Evolutionary conservation across 148 eudicot species (phyloP), one percentile per base, ranked within the genome.

Genomic region (Selenicereus undatus): DNA sequence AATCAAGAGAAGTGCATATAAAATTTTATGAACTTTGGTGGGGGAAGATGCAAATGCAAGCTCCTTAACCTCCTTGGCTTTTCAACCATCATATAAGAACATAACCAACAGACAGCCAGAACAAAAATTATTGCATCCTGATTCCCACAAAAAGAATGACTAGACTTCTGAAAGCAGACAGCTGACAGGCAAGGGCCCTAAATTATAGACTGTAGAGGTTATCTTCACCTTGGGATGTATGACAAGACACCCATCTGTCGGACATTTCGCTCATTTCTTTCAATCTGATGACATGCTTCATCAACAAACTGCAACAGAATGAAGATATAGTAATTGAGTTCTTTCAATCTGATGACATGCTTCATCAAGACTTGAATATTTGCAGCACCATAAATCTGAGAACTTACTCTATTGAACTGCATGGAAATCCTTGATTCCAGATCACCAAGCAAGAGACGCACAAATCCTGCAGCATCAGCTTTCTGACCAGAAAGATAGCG

Each of bases 401-500:
- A 81, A 80, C 94, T 88, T 84, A 96, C 99, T 62, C 90, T 89
- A 51, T 87, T 81, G 68, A 96, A 96, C 84, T 93, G 97, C 83
- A 84, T 79, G 74, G 99, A 89, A 68, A 96, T 93, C 89, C 98
- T 92, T 64, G 91, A 88, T 87, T 96, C 99, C 50, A 96, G 95
- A 81, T 89, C 93, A 85, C 93, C 94, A 75, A 96, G 97, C 89
- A 96, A 89, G 73, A 93, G 90, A 39, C 99, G 94, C 56, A 96
- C 99, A 90, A 91, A 93, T 79, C 99, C 99, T 79, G 95, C 98
- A 26, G 98, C 98, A 86, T 96, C 99, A 84, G 95, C 97, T 84
- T 96, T 93, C 83, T 93, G 98, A 84, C 93, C 94, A 79, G 98
- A 93, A 77, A 92, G 89, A 83, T 96, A 92, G 20, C 90, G 89